These are phyloP conservation scores for Gossypium anomalum DNA, from an alignment of 345 rosid genomes.

Conservation along the genomic window DNA sequence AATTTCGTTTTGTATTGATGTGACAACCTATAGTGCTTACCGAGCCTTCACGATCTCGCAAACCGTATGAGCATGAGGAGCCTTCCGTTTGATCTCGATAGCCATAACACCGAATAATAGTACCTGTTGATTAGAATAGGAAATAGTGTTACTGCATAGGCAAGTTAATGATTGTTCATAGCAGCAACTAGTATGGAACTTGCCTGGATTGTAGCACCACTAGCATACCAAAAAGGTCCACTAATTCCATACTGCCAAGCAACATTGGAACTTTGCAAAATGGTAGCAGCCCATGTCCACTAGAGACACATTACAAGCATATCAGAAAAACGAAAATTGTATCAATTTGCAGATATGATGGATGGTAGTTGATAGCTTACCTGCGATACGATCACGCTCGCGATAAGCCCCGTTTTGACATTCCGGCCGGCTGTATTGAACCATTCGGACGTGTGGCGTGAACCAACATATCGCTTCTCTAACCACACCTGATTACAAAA, in stretches of 20 bases:
- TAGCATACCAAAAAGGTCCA: constrained; percentile 97
- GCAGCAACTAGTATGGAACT: not conserved
- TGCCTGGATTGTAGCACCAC: constrained; percentile 96
- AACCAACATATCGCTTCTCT: constrained; percentile 83
- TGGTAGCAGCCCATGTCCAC: constrained; percentile 99
- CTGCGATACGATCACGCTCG: constrained; percentile 92
- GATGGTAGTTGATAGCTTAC: constrained; percentile 18
- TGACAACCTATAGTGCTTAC: not conserved
- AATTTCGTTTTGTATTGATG: not conserved
- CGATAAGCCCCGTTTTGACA: constrained; percentile 92
- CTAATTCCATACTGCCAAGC: constrained; percentile 94
- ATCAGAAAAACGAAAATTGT: not conserved
- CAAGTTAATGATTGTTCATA: constrained; percentile 5
- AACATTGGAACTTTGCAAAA: constrained; percentile 92
- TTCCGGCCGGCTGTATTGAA: constrained; percentile 97
- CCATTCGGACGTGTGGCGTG: constrained; percentile 89
- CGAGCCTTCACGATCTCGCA: not conserved
- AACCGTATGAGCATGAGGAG: constrained; percentile 84
- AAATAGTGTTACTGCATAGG: not conserved
- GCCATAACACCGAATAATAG: constrained; percentile 91
- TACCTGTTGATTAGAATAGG: constrained; percentile 40
- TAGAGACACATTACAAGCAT: constrained; percentile 16
- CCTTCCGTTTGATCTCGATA: constrained; percentile 91
- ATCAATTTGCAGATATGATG: not conserved
- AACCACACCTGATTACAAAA: constrained; percentile 14